A percentile compares a stretch with the other conserved stretches of the same genome.
phyloP scores from a whole-genome alignment of 106 monocot species.

The Hemerocallis citrina region DNA sequence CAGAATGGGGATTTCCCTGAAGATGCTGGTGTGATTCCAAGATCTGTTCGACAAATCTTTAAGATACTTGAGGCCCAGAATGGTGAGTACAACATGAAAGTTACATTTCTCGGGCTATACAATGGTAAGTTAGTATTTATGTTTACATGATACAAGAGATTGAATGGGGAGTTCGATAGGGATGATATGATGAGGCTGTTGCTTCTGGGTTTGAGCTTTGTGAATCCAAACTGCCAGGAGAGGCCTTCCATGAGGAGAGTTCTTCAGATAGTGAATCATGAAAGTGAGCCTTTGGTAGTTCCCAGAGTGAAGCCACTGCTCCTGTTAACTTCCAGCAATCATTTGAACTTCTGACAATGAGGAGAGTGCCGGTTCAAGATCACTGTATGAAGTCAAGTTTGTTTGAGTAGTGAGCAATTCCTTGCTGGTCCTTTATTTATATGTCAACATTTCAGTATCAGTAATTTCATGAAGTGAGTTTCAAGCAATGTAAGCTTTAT shows the following conservation, averaged over 20 bases:
- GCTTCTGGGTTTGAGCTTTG: constrained; percentile 38
- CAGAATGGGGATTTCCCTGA: constrained; percentile 51
- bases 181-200: constrained; percentile 30
- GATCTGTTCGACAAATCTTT: constrained; percentile 51
- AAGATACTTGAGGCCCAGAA: constrained; percentile 48
- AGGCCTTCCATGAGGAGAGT: constrained; percentile 43
- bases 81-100: constrained; percentile 60
- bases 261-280: constrained; percentile 26
- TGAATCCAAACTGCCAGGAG: constrained; percentile 19
- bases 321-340: constrained; percentile 6
- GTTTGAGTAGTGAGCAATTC: too few relatives aligned
- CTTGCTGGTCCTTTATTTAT: too few relatives aligned
- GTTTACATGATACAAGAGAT: too few relatives aligned
- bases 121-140: constrained; percentile 45
- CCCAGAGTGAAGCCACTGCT: constrained; percentile 29
- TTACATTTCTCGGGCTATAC: constrained; percentile 56
- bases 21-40: constrained; percentile 65
- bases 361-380: constrained; percentile 8
- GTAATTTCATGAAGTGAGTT: too few relatives aligned
- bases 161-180: constrained; percentile 8
- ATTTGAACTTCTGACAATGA: constrained; percentile 22
- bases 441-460: too few relatives aligned
- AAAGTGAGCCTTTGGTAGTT: constrained; percentile 13
- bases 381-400: constrained; percentile 4
- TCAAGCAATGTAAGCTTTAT: too few relatives aligned